Conservation (phyloP, 352 stramenopile genomes). For the Phytopythium chamaehyphon region DNA sequence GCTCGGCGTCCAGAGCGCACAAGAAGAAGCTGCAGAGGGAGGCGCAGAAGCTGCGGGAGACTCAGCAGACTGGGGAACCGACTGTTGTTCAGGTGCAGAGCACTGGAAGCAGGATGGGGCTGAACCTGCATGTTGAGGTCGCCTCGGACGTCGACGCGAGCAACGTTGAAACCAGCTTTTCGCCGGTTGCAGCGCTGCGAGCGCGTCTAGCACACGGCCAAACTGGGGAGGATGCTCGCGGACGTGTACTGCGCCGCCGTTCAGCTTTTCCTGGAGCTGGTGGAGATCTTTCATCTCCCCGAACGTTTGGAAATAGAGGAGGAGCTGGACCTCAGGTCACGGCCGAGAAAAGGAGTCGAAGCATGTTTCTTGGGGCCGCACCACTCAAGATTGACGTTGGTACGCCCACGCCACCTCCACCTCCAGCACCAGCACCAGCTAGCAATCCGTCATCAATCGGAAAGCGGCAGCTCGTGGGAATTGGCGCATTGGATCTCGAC, state of each 20-base stretch:
- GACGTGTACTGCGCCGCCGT: slow-evolving; percentile 17
- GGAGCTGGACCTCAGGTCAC: neutral
- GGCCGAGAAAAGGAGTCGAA: slow-evolving; percentile 7
- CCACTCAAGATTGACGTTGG: slow-evolving; percentile 50
- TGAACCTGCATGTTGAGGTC: slow-evolving; percentile 61
- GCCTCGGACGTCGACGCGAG: slow-evolving; percentile 4
- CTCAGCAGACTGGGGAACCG: slow-evolving; percentile 8
- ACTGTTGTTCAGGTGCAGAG: neutral
- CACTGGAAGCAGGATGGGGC: slow-evolving; percentile 20
- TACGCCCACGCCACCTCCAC: slow-evolving; percentile 7
- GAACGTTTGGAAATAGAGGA: slow-evolving; percentile 2
- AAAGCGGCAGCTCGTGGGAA: slow-evolving; percentile 10
- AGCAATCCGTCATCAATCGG: neutral
- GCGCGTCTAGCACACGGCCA: slow-evolving; percentile 31
- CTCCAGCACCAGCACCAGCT: neutral
- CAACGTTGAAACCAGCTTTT: slow-evolving; percentile 15
- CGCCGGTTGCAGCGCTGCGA: slow-evolving; percentile 35
- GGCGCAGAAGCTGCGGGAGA: slow-evolving; percentile 62
- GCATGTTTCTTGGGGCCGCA: slow-evolving; percentile 16
- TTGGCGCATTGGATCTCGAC: slow-evolving; percentile 55
- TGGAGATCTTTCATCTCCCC: neutral
- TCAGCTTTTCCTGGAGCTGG: slow-evolving; percentile 6
- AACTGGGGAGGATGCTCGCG: slow-evolving; percentile 16
- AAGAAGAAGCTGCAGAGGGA: slow-evolving; percentile 81
- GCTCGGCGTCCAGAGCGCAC: slow-evolving; percentile 47